Percentiles rank a stretch among this genome's conserved stretches.
phyloP scores from a whole-genome alignment of 768 basidiomycete genomes.

The Tulasnella sp. region DNA sequence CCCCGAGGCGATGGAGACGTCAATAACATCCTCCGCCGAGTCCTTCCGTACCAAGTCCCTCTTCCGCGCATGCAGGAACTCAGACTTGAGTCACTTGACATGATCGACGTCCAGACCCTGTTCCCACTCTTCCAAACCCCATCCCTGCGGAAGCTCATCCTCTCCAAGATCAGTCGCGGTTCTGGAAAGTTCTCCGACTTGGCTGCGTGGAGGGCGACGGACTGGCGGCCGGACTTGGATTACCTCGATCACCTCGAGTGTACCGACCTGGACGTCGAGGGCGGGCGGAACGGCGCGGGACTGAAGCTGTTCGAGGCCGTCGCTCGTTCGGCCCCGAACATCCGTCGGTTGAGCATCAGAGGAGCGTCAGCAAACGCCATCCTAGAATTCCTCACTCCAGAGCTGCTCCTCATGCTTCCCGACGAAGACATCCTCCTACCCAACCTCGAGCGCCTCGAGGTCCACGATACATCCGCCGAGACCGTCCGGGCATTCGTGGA shows the following conservation, averaged over 20 bases:
- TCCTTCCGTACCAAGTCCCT: background rate
- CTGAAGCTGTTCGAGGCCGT: slow-evolving; percentile 25
- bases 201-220: background rate
- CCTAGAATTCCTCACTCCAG: slow-evolving; percentile 30
- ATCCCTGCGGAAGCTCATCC: slow-evolving; percentile 14
- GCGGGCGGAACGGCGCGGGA: slow-evolving; percentile 1
- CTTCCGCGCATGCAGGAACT: slow-evolving; percentile 23
- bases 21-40: slow-evolving; percentile 11
- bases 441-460: slow-evolving; percentile 19
- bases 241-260: slow-evolving; percentile 25
- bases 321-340: slow-evolving; percentile 20
- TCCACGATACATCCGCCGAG: slow-evolving; percentile 28
- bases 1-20: slow-evolving; percentile 6
- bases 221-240: slow-evolving; percentile 25
- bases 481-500: slow-evolving; percentile 30
- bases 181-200: slow-evolving; percentile 2
- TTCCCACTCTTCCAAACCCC: slow-evolving; percentile 27
- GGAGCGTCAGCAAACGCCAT: slow-evolving; percentile 23
- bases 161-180: slow-evolving; percentile 20
- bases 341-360: slow-evolving; percentile 19
- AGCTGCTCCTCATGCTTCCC: slow-evolving; percentile 31
- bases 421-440: slow-evolving; percentile 30
- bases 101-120: slow-evolving; percentile 26
- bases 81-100: slow-evolving; percentile 22
- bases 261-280: background rate